Percentiles rank a stretch among this genome's conserved stretches.
Evolutionary conservation across 805 yeast species (phyloP).

Genomic region (Candida vartiovaarae): DNA sequence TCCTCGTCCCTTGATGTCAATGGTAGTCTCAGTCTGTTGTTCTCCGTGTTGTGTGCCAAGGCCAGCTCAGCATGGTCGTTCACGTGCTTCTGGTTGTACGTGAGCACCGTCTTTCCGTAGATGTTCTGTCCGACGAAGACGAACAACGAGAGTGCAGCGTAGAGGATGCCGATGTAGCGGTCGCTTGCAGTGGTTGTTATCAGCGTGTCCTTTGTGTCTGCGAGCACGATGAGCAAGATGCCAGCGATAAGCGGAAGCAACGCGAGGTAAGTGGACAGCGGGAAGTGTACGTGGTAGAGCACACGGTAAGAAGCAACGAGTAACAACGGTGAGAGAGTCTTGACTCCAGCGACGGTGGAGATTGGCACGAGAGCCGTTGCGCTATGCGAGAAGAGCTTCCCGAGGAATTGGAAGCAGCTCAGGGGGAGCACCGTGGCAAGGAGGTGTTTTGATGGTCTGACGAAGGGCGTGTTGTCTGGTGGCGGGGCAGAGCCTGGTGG

Average conservation of each 20-base stretch:
- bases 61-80: conserved; percentile 23
- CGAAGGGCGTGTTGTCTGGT: conserved; percentile 17
- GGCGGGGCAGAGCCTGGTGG: conserved; percentile 51
- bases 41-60: conserved; percentile 1
- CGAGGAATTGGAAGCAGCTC: conserved; percentile 59
- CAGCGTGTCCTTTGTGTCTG: conserved; percentile 24
- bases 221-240: conserved; percentile 34
- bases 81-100: conserved; percentile 28
- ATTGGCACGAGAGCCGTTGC: conserved; percentile 62
- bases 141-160: conserved; percentile 60
- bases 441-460: conserved; percentile 32
- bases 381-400: conserved; percentile 53
- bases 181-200: conserved; percentile 35
- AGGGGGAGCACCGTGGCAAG: conserved; percentile 50
- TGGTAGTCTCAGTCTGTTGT: conserved; percentile 1
- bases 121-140: conserved; percentile 83
- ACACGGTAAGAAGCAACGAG: conserved; percentile 50
- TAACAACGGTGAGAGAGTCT: conserved; percentile 58
- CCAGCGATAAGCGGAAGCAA: conserved; percentile 46
- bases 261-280: conserved; percentile 43
- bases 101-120: conserved; percentile 76
- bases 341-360: conserved; percentile 65
- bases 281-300: conserved; percentile 42
- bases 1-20: conserved; percentile 2
- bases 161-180: conserved; percentile 55